Conservation (phyloP, 2,329 filamentous ascomycete species). For the Cladophialophora psammophila region DNA sequence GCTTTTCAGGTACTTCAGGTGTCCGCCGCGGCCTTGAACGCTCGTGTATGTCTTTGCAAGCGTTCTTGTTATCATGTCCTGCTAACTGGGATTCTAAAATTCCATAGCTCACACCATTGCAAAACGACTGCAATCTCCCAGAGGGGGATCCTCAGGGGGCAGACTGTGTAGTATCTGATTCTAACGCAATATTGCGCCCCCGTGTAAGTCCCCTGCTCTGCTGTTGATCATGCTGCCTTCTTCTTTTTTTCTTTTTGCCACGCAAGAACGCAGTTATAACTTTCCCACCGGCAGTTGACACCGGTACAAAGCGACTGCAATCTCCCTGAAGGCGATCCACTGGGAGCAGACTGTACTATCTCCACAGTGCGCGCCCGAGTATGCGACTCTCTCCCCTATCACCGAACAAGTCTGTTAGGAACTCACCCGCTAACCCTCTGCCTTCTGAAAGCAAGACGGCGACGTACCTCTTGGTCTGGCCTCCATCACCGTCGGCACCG, state of each 20-base stretch:
- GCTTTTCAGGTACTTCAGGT: neutral
- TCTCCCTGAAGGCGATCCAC: constrained; percentile 13
- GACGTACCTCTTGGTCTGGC: constrained; percentile 5
- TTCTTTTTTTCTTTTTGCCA: too few relatives aligned
- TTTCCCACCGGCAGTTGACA: neutral
- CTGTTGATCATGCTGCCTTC: too few relatives aligned
- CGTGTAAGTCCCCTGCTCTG: neutral
- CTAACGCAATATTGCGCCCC: neutral
- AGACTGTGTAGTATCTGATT: neutral
- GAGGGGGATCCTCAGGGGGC: constrained; percentile 10
- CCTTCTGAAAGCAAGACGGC: neutral
- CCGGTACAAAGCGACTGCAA: constrained; percentile 7
- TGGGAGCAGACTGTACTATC: neutral
- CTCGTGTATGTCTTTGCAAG: neutral
- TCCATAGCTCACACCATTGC: neutral
- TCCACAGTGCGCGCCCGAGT: neutral
- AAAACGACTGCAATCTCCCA: constrained; percentile 10
- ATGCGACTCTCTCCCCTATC: neutral
- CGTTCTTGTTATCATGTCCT: neutral
- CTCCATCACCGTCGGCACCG: constrained; percentile 16
- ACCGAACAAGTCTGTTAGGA: neutral
- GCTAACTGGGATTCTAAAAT: neutral
- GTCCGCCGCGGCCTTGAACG: constrained; percentile 8
- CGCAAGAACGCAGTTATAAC: too few relatives aligned
- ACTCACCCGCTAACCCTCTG: neutral